Evolutionary conservation across 2,329 filamentous ascomycete genomes (phyloP).

Genomic region (Sclerotinia spermophila): DNA sequence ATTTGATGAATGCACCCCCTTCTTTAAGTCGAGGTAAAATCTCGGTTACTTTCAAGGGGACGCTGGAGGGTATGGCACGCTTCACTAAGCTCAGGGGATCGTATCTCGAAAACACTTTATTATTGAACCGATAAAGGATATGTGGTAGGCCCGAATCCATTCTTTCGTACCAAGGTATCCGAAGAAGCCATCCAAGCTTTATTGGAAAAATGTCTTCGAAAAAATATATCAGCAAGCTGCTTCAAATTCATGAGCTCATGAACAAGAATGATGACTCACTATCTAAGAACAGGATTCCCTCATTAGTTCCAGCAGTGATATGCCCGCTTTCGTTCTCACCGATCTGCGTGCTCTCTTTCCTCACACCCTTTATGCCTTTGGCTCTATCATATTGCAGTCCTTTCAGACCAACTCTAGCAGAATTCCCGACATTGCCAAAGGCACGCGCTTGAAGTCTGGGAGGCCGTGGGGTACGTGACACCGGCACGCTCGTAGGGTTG

Average conservation of each 20-base stretch:
- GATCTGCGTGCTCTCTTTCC: slow-evolving; percentile 45
- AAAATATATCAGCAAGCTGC: background rate
- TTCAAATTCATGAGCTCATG: background rate
- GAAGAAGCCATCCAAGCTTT: slow-evolving; percentile 61
- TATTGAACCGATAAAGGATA: slow-evolving; percentile 50
- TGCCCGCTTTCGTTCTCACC: slow-evolving; percentile 72
- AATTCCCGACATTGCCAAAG: slow-evolving; percentile 28
- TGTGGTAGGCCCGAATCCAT: slow-evolving; percentile 44
- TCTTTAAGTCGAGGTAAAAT: slow-evolving; percentile 84
- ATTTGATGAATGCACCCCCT: slow-evolving; percentile 90
- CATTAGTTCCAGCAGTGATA: slow-evolving; percentile 70
- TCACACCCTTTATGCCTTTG: slow-evolving; percentile 25
- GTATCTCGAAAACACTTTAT: slow-evolving; percentile 48
- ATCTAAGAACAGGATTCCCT: slow-evolving; percentile 86
- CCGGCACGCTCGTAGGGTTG: slow-evolving; percentile 38
- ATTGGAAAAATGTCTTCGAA: slow-evolving; percentile 77
- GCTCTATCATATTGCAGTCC: slow-evolving; percentile 16
- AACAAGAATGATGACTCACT: slow-evolving; percentile 51
- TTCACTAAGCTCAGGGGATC: slow-evolving; percentile 54
- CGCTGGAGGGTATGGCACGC: slow-evolving; percentile 58
- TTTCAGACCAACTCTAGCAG: slow-evolving; percentile 21
- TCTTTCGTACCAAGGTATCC: slow-evolving; percentile 46
- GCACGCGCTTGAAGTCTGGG: slow-evolving; percentile 22
- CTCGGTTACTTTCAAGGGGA: slow-evolving; percentile 70
- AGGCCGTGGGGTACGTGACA: slow-evolving; percentile 33